Conservation (phyloP, 176 grass and related monocot genomes). For the Rhynchospora pubera region DNA sequence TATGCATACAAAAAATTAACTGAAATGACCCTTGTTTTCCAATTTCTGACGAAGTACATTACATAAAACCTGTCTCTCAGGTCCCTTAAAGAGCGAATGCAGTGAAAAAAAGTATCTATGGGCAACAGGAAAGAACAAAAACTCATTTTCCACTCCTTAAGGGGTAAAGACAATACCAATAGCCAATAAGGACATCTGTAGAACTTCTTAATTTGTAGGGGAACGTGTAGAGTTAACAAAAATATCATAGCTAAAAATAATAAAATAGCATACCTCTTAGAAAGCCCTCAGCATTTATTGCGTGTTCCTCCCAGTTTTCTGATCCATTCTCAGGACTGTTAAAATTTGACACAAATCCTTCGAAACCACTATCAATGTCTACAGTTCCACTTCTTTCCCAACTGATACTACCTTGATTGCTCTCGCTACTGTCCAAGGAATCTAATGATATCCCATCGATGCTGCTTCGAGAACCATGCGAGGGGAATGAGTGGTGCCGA, state of each 20-base stretch:
- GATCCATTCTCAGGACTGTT: slow-evolving; percentile 58
- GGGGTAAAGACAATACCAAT: neutral
- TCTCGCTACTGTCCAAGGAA: slow-evolving; percentile 25
- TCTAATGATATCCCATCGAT: slow-evolving; percentile 31
- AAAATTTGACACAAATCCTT: slow-evolving; percentile 50
- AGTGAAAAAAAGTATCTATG: neutral
- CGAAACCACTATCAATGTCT: slow-evolving; percentile 41
- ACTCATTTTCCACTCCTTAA: neutral
- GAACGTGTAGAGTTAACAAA: slow-evolving; percentile 6
- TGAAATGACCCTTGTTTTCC: neutral
- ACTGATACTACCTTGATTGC: slow-evolving; percentile 56
- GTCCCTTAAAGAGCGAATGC: no score
- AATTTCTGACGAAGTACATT: neutral
- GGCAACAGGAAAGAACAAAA: neutral
- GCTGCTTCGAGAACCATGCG: slow-evolving; percentile 55
- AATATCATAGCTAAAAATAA: neutral
- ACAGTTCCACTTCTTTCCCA: slow-evolving; percentile 50
- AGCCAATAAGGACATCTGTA: neutral
- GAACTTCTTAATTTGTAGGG: neutral
- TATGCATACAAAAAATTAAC: neutral
- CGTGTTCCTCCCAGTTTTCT: no score
- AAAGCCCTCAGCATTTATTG: slow-evolving; percentile 37
- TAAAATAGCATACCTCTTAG: slow-evolving; percentile 43
- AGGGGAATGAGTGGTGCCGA: slow-evolving; percentile 41
- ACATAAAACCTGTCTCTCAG: neutral